A percentile compares a stretch with the other conserved stretches of the same genome.
Conservation (phyloP, 768 basidiomycete species). For the Termitomyces sp. region DNA sequence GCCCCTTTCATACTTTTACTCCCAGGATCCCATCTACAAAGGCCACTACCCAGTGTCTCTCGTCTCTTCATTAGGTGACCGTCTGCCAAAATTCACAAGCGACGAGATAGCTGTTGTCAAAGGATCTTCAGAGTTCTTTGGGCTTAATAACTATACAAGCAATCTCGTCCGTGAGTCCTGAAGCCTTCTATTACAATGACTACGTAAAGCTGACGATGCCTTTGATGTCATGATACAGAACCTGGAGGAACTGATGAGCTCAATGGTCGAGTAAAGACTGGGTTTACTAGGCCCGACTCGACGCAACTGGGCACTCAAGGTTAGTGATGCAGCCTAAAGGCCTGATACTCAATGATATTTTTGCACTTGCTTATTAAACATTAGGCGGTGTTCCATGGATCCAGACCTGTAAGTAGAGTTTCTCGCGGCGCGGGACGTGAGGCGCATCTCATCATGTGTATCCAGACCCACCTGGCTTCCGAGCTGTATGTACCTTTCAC, state of each 20-base stretch:
- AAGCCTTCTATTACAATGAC: background rate
- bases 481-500: constrained; percentile 34
- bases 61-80: constrained; percentile 43
- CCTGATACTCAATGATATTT: background rate
- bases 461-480: constrained; percentile 57
- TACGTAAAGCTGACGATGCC: background rate
- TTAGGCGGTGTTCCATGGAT: constrained; percentile 60
- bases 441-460: background rate
- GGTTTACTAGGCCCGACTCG: constrained; percentile 54
- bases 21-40: constrained; percentile 65
- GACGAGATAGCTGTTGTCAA: constrained; percentile 56
- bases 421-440: background rate
- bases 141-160: constrained; percentile 64
- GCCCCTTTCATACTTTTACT: constrained; percentile 10
- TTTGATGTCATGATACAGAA: constrained; percentile 27
- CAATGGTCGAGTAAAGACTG: constrained; percentile 49
- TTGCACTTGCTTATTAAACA: background rate
- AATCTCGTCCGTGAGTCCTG: constrained; percentile 50
- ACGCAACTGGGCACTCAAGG: constrained; percentile 58
- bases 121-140: constrained; percentile 66
- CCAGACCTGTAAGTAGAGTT: constrained; percentile 45
- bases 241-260: constrained; percentile 56
- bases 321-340: constrained; percentile 20
- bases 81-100: constrained; percentile 51
- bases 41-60: constrained; percentile 60